Evolutionary conservation across 306 rosid species (phyloP).

Genomic region (Rubus idaeus): DNA sequence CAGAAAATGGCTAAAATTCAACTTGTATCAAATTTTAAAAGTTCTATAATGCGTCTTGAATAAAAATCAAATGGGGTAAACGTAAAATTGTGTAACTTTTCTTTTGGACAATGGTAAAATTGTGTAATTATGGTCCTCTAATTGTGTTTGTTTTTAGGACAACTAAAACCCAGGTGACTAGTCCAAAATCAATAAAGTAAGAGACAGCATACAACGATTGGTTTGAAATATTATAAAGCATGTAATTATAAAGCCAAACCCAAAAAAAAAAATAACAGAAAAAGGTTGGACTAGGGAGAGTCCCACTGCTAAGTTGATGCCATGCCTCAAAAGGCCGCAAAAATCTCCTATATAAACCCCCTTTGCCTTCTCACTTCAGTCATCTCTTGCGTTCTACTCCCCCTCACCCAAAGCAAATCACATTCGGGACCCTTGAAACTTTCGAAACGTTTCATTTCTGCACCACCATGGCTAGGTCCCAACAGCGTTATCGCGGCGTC

Average conservation of each 20-base stretch:
- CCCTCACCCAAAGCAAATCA: not conserved
- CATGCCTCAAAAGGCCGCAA: slow-evolving; percentile 12
- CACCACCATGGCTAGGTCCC: slow-evolving; percentile 61
- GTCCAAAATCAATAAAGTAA: not conserved
- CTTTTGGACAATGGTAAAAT: too few relatives aligned
- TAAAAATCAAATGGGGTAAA: not conserved
- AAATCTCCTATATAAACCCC: slow-evolving; percentile 12
- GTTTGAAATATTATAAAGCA: not conserved
- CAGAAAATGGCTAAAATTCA: not conserved
- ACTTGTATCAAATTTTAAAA: not conserved
- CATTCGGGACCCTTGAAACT: not conserved
- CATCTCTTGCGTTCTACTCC: not conserved
- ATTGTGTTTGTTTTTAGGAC: not conserved
- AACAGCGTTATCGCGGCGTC: slow-evolving; percentile 71
- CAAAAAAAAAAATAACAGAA: not conserved
- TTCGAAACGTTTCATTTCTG: slow-evolving; percentile 4
- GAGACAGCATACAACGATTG: not conserved
- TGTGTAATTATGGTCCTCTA: not conserved
- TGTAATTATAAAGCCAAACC: not conserved
- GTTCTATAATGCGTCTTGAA: not conserved
- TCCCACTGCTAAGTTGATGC: not conserved
- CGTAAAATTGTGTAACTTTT: not conserved
- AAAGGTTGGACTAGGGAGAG: not conserved
- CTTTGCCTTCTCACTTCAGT: not conserved
- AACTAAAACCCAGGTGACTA: not conserved